Percentiles rank a stretch among this genome's conserved stretches.
Conservation (phyloP, 2,329 filamentous ascomycete species). For the Pseudofabraea citricarpa region DNA sequence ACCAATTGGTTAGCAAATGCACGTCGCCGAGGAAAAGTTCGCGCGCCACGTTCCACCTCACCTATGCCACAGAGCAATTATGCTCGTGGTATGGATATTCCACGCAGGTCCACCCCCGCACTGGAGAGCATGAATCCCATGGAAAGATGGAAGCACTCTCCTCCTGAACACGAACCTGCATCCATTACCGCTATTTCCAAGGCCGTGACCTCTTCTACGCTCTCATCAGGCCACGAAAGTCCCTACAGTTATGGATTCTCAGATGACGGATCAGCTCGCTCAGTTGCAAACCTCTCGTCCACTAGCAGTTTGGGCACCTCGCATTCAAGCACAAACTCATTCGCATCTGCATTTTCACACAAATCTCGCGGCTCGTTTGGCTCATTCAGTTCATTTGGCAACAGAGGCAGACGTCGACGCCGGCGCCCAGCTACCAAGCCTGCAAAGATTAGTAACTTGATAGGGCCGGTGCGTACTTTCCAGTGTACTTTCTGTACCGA, state of each 20-base stretch:
- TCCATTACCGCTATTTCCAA: slow-evolving; percentile 58
- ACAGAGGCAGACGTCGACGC: slow-evolving; percentile 23
- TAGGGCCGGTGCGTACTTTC: slow-evolving; percentile 37
- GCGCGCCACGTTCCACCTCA: slow-evolving; percentile 61
- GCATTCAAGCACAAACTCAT: slow-evolving; percentile 53
- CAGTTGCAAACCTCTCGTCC: slow-evolving; percentile 54
- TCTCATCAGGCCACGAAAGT: slow-evolving; percentile 52
- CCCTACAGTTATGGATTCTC: slow-evolving; percentile 52
- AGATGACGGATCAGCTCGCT: slow-evolving; percentile 56
- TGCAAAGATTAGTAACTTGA: slow-evolving; percentile 41
- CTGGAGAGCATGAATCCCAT: slow-evolving; percentile 55
- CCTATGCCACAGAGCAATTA: slow-evolving; percentile 58
- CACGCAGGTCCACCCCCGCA: slow-evolving; percentile 52
- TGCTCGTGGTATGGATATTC: slow-evolving; percentile 68
- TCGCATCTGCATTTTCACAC: slow-evolving; percentile 54
- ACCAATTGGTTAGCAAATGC: slow-evolving; percentile 92
- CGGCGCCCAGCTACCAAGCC: slow-evolving; percentile 23
- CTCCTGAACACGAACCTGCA: slow-evolving; percentile 65
- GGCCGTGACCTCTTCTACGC: slow-evolving; percentile 47
- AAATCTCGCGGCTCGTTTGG: slow-evolving; percentile 50
- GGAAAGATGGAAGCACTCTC: slow-evolving; percentile 65
- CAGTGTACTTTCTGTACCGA: slow-evolving; percentile 68
- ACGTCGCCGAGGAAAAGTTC: slow-evolving; percentile 74
- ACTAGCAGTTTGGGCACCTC: slow-evolving; percentile 57
- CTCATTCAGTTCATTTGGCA: slow-evolving; percentile 25